Evolutionary conservation across 495 filamentous ascomycete species (phyloP).

Genomic region (Penicillium malachiteum): DNA sequence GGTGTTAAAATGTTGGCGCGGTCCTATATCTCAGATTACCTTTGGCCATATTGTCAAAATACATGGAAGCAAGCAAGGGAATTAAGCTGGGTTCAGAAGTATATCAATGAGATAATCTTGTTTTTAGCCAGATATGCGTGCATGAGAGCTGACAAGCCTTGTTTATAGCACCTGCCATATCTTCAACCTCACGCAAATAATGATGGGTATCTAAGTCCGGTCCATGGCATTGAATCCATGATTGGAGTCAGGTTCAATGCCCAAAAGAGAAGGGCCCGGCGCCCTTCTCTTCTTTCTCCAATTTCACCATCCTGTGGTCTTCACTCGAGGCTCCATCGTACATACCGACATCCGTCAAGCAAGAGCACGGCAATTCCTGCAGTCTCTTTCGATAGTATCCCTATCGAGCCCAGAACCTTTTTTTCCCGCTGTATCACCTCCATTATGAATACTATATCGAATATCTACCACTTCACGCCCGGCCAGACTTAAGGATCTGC

Average conservation of each 20-base stretch:
- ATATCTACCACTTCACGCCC: constrained; percentile 27
- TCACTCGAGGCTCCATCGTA: too few relatives aligned
- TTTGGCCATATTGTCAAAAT: too few relatives aligned
- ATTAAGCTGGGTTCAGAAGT: too few relatives aligned
- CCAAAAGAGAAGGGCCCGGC: not conserved
- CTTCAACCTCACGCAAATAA: not conserved
- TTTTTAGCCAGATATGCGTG: too few relatives aligned
- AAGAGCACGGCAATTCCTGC: not conserved
- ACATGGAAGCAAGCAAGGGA: too few relatives aligned
- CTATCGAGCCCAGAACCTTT: not conserved
- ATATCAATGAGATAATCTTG: too few relatives aligned
- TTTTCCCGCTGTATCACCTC: not conserved
- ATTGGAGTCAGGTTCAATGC: not conserved
- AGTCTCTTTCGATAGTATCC: not conserved
- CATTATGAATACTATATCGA: not conserved
- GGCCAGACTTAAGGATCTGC: constrained; percentile 68
- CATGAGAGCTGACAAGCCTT: not conserved
- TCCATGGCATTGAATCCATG: not conserved
- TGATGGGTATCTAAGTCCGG: constrained; percentile 2
- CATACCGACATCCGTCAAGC: not conserved
- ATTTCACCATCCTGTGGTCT: not conserved
- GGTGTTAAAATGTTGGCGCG: too few relatives aligned
- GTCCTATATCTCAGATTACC: too few relatives aligned
- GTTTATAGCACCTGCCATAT: not conserved
- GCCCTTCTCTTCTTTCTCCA: not conserved